phyloP scores from a whole-genome alignment of 306 rosid species.

The Geum urbanum region DNA sequence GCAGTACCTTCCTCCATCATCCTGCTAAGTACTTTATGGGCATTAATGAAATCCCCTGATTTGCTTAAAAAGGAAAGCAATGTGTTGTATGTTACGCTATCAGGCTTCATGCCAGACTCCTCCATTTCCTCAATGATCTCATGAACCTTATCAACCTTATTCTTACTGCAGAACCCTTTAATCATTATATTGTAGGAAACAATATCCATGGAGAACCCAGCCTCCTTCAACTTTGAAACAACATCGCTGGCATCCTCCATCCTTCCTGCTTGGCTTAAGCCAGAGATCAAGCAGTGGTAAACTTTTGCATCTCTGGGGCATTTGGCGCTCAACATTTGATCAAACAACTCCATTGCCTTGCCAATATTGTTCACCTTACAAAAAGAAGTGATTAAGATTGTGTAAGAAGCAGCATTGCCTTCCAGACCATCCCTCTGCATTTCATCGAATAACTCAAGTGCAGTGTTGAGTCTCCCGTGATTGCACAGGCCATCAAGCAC shows the following conservation, averaged over 20 bases:
- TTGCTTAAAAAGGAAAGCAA: conserved; percentile 56
- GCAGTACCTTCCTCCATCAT: conserved; percentile 48
- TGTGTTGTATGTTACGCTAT: conserved; percentile 68
- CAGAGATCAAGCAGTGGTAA: conserved; percentile 63
- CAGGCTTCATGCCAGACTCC: conserved; percentile 49
- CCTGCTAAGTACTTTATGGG: conserved; percentile 43
- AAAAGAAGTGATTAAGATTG: conserved; percentile 54
- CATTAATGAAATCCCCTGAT: conserved; percentile 45
- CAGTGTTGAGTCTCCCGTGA: conserved; percentile 48
- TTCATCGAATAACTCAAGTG: conserved; percentile 54
- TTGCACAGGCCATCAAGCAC: conserved; percentile 71
- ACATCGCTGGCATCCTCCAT: conserved; percentile 66
- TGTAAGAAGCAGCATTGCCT: conserved; percentile 55
- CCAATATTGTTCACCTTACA: conserved; percentile 62
- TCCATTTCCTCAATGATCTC: conserved; percentile 67
- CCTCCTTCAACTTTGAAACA: conserved; percentile 58
- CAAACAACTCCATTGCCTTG: conserved; percentile 60
- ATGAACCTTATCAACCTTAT: conserved; percentile 60
- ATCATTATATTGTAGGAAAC: conserved; percentile 59
- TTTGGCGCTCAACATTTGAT: conserved; percentile 53
- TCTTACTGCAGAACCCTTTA: conserved; percentile 66
- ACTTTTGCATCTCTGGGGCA: conserved; percentile 56
- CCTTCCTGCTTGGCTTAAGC: conserved; percentile 72
- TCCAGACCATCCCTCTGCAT: conserved; percentile 55
- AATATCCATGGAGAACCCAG: conserved; percentile 57